These are phyloP conservation scores for Apiospora marii DNA, from an alignment of 2,329 filamentous ascomycete genomes.

Conservation along the genomic window DNA sequence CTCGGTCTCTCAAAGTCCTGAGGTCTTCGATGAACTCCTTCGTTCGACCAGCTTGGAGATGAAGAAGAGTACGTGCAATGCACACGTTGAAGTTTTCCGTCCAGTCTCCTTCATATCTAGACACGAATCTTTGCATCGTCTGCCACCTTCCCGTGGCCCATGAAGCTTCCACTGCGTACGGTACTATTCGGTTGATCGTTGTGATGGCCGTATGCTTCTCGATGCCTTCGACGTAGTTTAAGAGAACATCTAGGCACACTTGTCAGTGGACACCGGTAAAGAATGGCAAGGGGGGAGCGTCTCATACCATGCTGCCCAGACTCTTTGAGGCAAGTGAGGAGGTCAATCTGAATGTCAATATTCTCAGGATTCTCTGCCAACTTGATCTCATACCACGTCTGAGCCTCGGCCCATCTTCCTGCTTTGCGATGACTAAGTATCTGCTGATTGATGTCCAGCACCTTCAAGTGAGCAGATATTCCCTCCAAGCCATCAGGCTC, in stretches of 20 bases:
- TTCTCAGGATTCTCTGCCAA: constrained; percentile 82
- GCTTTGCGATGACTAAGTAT: constrained; percentile 92
- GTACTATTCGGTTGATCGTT: constrained; percentile 70
- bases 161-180: constrained; percentile 88
- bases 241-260: constrained; percentile 70
- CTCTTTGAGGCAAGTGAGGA: constrained; percentile 89
- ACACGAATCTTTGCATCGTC: constrained; percentile 73
- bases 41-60: constrained; percentile 60
- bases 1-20: constrained; percentile 69
- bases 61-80: constrained; percentile 73
- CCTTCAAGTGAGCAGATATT: constrained; percentile 85
- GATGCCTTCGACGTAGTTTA: constrained; percentile 87
- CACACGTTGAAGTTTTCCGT: constrained; percentile 82
- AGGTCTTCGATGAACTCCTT: constrained; percentile 65
- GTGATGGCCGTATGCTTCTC: constrained; percentile 55
- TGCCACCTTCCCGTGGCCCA: constrained; percentile 90
- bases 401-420: constrained; percentile 90
- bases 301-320: constrained; percentile 85
- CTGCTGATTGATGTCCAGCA: constrained; percentile 92
- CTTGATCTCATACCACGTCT: constrained; percentile 97
- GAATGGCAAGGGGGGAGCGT: no score
- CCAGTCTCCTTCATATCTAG: constrained; percentile 58
- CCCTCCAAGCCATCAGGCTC: constrained; percentile 97
- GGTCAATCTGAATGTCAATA: constrained; percentile 78
- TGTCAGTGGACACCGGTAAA: background rate